phyloP scores from a whole-genome alignment of 2,329 filamentous ascomycete genomes.

The Pestalotiopsis sp. region DNA sequence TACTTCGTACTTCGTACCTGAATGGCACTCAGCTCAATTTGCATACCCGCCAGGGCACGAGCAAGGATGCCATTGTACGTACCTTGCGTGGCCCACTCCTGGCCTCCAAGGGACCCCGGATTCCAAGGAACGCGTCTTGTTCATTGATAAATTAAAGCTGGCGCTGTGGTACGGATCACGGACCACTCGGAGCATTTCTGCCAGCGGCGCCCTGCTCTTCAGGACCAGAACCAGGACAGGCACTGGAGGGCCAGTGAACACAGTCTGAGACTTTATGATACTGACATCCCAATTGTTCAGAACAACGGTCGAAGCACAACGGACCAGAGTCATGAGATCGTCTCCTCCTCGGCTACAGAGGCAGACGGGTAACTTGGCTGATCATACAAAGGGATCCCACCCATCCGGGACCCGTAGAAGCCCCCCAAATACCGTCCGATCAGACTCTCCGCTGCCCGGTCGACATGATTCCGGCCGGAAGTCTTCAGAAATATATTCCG shows the following conservation, averaged over 20 bases:
- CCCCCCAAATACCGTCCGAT: not conserved
- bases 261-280: not conserved
- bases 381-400: not conserved
- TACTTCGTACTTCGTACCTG: not conserved
- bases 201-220: not conserved
- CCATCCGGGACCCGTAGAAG: not conserved
- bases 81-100: not conserved
- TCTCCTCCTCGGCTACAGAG: no score
- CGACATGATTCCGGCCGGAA: not conserved
- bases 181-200: slow-evolving; percentile 8
- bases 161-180: slow-evolving; percentile 5
- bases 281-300: no score
- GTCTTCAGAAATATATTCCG: not conserved
- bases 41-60: not conserved
- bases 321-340: no score
- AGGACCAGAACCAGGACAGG: not conserved
- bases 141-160: slow-evolving; percentile 1
- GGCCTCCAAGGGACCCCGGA: not conserved
- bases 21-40: not conserved
- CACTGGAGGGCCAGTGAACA: not conserved
- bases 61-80: not conserved
- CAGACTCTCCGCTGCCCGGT: not conserved
- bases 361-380: no score
- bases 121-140: not conserved
- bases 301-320: no score